Conservation (phyloP, 1,139 yeast genomes). For the Starmera stellimalicola region DNA sequence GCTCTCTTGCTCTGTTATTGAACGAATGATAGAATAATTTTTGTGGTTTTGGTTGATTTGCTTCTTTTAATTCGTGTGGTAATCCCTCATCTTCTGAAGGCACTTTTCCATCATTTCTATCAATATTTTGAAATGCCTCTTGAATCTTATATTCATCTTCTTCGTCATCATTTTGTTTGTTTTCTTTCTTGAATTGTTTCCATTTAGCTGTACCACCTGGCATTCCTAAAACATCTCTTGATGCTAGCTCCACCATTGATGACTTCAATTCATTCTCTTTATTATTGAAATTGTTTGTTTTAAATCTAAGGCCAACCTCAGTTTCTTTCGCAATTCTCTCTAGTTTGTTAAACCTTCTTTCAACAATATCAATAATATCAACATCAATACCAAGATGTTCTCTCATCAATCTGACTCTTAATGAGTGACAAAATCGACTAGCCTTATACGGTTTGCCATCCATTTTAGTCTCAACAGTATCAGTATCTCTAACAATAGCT, state of each 20-base stretch:
- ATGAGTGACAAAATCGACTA: constrained; percentile 80
- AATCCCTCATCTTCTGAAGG: constrained; percentile 25
- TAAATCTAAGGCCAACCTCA: constrained; percentile 11
- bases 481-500: constrained; percentile 76
- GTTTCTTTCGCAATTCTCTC: constrained; percentile 43
- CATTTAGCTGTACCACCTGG: constrained; percentile 39
- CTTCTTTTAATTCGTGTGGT: constrained; percentile 13
- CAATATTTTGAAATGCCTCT: constrained; percentile 10
- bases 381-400: constrained; percentile 94
- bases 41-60: constrained; percentile 9
- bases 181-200: constrained; percentile 26
- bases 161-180: not conserved
- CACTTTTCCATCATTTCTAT: constrained; percentile 20
- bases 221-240: constrained; percentile 51
- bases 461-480: constrained; percentile 67
- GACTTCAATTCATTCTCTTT: constrained; percentile 34
- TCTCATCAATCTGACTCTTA: constrained; percentile 87
- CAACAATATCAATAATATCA: constrained; percentile 78
- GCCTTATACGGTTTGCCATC: constrained; percentile 74
- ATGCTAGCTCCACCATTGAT: constrained; percentile 66
- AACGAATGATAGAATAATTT: constrained; percentile 49
- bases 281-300: constrained; percentile 23
- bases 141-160: not conserved
- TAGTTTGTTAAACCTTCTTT: constrained; percentile 56
- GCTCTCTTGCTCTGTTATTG: constrained; percentile 83